phyloP scores from a whole-genome alignment of 2,329 filamentous ascomycete genomes.

The Emydomyces testavorans region DNA sequence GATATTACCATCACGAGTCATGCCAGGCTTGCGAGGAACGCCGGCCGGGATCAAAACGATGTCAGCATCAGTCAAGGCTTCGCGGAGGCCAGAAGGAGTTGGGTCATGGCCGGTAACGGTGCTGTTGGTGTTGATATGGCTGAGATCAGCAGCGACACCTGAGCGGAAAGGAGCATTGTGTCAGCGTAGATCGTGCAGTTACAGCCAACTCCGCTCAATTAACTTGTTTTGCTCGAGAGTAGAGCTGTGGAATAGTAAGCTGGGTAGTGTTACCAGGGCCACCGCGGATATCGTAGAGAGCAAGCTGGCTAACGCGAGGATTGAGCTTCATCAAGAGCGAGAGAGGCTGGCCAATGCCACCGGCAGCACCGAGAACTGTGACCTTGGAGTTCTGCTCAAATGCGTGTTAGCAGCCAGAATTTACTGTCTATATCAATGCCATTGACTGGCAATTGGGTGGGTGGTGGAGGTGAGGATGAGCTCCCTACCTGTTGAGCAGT shows the following conservation, averaged over 20 bases:
- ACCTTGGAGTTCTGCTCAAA: conserved; percentile 81
- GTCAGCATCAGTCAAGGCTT: conserved; percentile 74
- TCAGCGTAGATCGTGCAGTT: conserved; percentile 9
- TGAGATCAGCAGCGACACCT: conserved; percentile 97
- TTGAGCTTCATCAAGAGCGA: conserved; percentile 98
- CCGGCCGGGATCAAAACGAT: conserved; percentile 96
- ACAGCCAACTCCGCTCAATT: not conserved
- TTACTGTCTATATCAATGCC: not conserved
- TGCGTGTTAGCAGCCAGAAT: not conserved
- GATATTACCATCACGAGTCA: conserved; percentile 77
- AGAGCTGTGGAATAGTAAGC: not conserved
- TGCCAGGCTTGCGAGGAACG: conserved; percentile 97
- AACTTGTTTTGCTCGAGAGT: not conserved
- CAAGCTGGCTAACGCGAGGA: conserved; percentile 83
- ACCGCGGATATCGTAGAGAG: conserved; percentile 94
- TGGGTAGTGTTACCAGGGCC: conserved; percentile 60
- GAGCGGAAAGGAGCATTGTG: conserved; percentile 19
- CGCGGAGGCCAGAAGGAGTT: conserved; percentile 60
- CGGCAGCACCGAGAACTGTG: conserved; percentile 87
- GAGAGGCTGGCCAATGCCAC: conserved; percentile 96
- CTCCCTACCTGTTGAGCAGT: conserved; percentile 60
- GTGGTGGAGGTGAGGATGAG: conserved; percentile 12
- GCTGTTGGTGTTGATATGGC: conserved; percentile 99
- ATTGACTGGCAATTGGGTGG: not conserved
- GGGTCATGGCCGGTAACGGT: conserved; percentile 81